Base-by-base conservation (phyloP, 2,329 filamentous ascomycete genomes). In the Penicillium sp. region DNA sequence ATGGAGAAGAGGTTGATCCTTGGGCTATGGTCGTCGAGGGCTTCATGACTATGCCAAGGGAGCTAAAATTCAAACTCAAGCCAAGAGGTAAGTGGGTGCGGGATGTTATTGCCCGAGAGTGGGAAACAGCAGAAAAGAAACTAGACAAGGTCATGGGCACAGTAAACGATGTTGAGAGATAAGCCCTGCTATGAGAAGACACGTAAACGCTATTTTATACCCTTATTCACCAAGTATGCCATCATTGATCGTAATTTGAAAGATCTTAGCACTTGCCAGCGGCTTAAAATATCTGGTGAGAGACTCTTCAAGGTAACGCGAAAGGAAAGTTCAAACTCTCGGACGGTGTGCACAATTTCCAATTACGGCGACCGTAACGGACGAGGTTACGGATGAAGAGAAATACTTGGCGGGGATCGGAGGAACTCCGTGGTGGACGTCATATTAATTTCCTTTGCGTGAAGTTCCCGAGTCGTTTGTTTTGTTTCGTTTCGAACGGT, bases 11-110 rank as follows among this genome's bases (percentile, higher is more conserved):
- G 25, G 53, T 66, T n/a, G 67, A 65, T 60, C 63, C 60, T 2
- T 64, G 58, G 61, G 60, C 50, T 3, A 67, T 68, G 66, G 54
- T 53, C 1, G 67, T 67, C 11, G 61, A 54, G 43, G 67, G 66
- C 1, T 69, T 66, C 39, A 65, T 68, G 66, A 65, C 64, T 4
- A 64, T 62, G 56, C 67, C 66, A 2, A 46, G 14, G 27, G 60
- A 62, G 45, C 1, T 60, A 5, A 59, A 54, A n/a, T 54, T 68
- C 6, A 59, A 57, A 37, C 62, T 69, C 3, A 59, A 54, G 26
- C 67, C 62, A 1, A 54, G 64, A 21, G 66, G 64, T 4, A 46
- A 61, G 4, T 66, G 62, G 60, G 60, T 57, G 13, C 0, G 50
- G 13, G 33, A 56, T 29, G 54, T 62, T 16, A 60, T 68, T 10